Conservation (phyloP, 257 asterid species). For the Galeopsis tetrahit region DNA sequence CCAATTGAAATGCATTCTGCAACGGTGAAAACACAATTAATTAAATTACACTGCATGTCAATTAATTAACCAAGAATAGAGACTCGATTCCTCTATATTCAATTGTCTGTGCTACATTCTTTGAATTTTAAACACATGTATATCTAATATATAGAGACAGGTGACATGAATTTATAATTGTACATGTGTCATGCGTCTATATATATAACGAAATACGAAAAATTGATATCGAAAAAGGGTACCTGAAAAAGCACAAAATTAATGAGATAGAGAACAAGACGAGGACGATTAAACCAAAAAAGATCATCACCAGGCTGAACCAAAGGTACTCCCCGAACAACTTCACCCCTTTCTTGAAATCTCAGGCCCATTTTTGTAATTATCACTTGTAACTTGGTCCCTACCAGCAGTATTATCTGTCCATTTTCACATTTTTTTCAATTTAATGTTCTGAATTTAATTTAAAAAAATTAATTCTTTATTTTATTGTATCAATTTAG, state of each 20-base stretch:
- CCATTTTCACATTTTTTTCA: neutral
- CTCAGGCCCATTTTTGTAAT: conserved; percentile 90
- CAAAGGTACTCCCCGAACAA: conserved; percentile 76
- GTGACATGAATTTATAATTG: too few species aligned
- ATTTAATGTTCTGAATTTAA: neutral
- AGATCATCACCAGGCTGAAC: conserved; percentile 83
- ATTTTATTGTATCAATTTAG: neutral
- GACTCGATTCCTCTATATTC: too few species aligned
- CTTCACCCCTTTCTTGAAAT: conserved; percentile 77
- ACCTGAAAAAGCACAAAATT: conserved; percentile 93
- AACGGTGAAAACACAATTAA: conserved; percentile 4
- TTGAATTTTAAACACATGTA: too few species aligned
- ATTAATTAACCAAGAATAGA: too few species aligned
- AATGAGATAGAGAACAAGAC: conserved; percentile 69
- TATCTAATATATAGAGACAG: too few species aligned
- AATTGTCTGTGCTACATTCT: too few species aligned
- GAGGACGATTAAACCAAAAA: conserved; percentile 91
- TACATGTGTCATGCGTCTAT: too few species aligned
- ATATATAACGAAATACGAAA: neutral
- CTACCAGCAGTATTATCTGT: conserved; percentile 79
- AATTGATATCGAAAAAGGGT: too few species aligned
- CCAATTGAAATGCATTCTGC: conserved; percentile 96
- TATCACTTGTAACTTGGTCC: conserved; percentile 87
- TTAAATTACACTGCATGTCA: neutral
- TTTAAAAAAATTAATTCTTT: neutral